phyloP scores from a whole-genome alignment of 2,329 filamentous ascomycete species.

The Aspergillus pseudonomiae region DNA sequence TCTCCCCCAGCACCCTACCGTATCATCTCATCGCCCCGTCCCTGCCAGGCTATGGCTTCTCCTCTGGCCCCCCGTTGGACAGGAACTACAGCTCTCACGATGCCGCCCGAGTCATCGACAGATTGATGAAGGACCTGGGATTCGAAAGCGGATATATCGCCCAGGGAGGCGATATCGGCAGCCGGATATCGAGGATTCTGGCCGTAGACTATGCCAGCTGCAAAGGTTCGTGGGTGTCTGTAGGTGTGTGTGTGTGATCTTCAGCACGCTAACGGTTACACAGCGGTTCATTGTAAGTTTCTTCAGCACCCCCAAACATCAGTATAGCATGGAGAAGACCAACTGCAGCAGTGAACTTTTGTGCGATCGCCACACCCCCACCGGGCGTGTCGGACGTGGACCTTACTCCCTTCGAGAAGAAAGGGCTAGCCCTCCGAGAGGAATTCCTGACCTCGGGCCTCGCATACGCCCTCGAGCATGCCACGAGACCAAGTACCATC shows the following conservation, averaged over 20 bases:
- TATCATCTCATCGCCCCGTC: slow-evolving; percentile 38
- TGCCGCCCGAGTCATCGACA: slow-evolving; percentile 31
- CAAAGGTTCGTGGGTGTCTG: slow-evolving; percentile 23
- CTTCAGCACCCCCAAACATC: background rate
- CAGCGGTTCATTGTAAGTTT: slow-evolving; percentile 31
- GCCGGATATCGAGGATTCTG: slow-evolving; percentile 26
- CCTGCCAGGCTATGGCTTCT: slow-evolving; percentile 35
- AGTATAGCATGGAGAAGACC: slow-evolving; percentile 8
- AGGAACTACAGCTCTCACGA: slow-evolving; percentile 27
- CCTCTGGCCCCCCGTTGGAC: slow-evolving; percentile 33
- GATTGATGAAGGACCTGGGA: slow-evolving; percentile 34
- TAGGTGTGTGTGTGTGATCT: background rate
- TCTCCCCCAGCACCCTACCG: slow-evolving; percentile 29
- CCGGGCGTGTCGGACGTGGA: slow-evolving; percentile 25
- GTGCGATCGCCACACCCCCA: slow-evolving; percentile 25
- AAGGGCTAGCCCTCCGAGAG: slow-evolving; percentile 29
- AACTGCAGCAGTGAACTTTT: slow-evolving; percentile 32
- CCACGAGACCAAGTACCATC: slow-evolving; percentile 37
- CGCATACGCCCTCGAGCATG: slow-evolving; percentile 35
- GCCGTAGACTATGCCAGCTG: slow-evolving; percentile 32
- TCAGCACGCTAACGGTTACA: slow-evolving; percentile 1
- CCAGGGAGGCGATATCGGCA: slow-evolving; percentile 38
- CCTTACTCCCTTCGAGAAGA: slow-evolving; percentile 29
- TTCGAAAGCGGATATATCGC: slow-evolving; percentile 33
- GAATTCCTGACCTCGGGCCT: slow-evolving; percentile 24